A percentile compares a stretch with the other conserved stretches of the same genome.
These are phyloP conservation scores for Trametes versicolor DNA, from an alignment of 1,284 basidiomycete species.

Conservation along the genomic window DNA sequence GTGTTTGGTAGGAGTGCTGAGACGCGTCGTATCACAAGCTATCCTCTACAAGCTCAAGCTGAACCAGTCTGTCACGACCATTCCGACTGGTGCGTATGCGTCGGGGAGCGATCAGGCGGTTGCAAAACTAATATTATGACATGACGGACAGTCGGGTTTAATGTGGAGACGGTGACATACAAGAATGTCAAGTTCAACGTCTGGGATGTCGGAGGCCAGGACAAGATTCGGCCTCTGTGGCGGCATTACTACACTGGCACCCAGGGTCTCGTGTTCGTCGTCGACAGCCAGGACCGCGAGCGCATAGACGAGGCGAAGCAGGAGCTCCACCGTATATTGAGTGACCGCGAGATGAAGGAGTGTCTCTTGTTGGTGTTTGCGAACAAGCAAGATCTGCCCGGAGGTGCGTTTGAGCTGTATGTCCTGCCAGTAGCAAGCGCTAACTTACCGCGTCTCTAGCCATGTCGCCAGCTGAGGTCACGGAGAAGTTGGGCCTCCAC, in stretches of 20 bases:
- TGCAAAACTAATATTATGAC: constrained; percentile 26
- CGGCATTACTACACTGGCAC: constrained; percentile 99
- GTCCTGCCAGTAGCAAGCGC: background rate
- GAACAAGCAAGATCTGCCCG: constrained; percentile 99
- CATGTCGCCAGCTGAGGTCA: constrained; percentile 99
- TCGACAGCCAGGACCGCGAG: constrained; percentile 91
- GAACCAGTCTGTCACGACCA: constrained; percentile 98
- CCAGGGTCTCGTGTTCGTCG: constrained; percentile 98
- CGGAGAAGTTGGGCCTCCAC: constrained; percentile 96
- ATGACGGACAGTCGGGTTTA: constrained; percentile 85
- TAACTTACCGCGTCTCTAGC: constrained; percentile 59
- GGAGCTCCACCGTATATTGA: constrained; percentile 96
- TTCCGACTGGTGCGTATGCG: constrained; percentile 87
- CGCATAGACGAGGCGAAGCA: constrained; percentile 97
- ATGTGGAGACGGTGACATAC: constrained; percentile 99
- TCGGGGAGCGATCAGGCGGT: background rate
- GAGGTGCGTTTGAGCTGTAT: constrained; percentile 65
- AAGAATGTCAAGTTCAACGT: constrained; percentile 99
- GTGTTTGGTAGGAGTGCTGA: constrained; percentile 19
- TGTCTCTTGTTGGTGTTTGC: constrained; percentile 97
- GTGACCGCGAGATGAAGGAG: constrained; percentile 98
- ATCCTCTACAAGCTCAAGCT: constrained; percentile 99
- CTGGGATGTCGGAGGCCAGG: constrained; percentile 99
- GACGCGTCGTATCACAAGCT: constrained; percentile 58
- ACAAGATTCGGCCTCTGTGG: constrained; percentile 99